A percentile compares a stretch with the other conserved stretches of the same genome.
Evolutionary conservation across 257 asterid genomes (phyloP).

Genomic region (Nicotiana sylvestris): DNA sequence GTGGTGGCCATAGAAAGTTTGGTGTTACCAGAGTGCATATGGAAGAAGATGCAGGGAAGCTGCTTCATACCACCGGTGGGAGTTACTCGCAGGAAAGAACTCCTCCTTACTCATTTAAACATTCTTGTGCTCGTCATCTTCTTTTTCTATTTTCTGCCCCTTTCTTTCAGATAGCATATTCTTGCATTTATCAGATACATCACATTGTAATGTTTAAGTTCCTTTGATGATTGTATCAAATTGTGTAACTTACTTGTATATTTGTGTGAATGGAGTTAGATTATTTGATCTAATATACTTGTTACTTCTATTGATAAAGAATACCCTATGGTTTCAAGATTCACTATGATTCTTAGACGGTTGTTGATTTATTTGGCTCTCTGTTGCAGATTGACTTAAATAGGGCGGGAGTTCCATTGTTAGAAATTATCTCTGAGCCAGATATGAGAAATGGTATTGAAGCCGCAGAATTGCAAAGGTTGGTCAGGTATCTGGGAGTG

Average conservation of each 20-base stretch:
- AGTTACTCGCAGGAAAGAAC: conserved; percentile 68
- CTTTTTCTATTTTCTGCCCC: neutral
- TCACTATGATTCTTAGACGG: neutral
- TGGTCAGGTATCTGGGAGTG: conserved; percentile 92
- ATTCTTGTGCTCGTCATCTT: neutral
- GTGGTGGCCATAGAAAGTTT: conserved; percentile 92
- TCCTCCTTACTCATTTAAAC: neutral
- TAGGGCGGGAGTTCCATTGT: conserved; percentile 98
- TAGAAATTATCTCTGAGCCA: conserved; percentile 97
- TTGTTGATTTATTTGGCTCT: neutral
- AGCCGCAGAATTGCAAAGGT: conserved; percentile 93
- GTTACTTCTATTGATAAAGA: neutral
- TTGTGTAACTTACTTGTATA: neutral
- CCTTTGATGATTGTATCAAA: neutral
- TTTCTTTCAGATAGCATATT: neutral
- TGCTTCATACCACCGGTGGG: conserved; percentile 73
- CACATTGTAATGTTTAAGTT: neutral
- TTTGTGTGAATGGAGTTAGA: neutral
- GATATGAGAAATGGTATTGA: conserved; percentile 97
- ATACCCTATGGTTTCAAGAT: neutral
- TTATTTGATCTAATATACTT: neutral
- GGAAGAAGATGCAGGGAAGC: conserved; percentile 99
- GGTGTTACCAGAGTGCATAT: conserved; percentile 94
- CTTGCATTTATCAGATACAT: neutral
- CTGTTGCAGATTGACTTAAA: conserved; percentile 83